Percentiles rank a stretch among this genome's conserved stretches.
Evolutionary conservation across 1,139 yeast species (phyloP).

Genomic region (Candida sojae): DNA sequence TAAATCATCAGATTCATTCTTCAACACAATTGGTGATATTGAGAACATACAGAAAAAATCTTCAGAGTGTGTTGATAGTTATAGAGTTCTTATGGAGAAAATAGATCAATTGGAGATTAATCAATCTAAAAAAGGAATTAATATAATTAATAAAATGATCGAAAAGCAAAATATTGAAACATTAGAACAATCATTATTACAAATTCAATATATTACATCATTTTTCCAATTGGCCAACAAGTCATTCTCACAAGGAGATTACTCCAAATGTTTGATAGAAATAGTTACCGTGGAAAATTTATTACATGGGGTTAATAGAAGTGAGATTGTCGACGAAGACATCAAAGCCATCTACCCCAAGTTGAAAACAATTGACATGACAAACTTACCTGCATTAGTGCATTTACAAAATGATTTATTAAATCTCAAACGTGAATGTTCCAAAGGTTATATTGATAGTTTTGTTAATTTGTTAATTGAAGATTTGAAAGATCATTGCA

Average conservation of each 20-base stretch:
- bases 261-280: conserved; percentile 47
- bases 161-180: conserved; percentile 61
- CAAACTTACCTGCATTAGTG: conserved; percentile 58
- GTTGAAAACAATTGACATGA: conserved; percentile 56
- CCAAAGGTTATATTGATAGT: conserved; percentile 62
- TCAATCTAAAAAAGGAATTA: conserved; percentile 55
- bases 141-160: conserved; percentile 52
- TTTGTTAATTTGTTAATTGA: conserved; percentile 56
- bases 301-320: conserved; percentile 49
- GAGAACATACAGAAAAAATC: conserved; percentile 63
- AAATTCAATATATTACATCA: conserved; percentile 53
- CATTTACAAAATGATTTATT: conserved; percentile 54
- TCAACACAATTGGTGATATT: conserved; percentile 79
- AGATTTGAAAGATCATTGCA: conserved; percentile 63
- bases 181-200: conserved; percentile 67
- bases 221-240: conserved; percentile 55
- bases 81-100: conserved; percentile 46
- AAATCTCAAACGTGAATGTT: conserved; percentile 58
- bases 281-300: conserved; percentile 59
- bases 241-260: conserved; percentile 44
- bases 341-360: conserved; percentile 29
- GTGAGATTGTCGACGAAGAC: conserved; percentile 23
- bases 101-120: conserved; percentile 46
- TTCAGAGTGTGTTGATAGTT: conserved; percentile 47
- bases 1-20: conserved; percentile 79